Evolutionary conservation across 2,329 filamentous ascomycete species (phyloP), one percentile per base, ranked within the genome.

Genomic region (Hypoxylon sp.): DNA sequence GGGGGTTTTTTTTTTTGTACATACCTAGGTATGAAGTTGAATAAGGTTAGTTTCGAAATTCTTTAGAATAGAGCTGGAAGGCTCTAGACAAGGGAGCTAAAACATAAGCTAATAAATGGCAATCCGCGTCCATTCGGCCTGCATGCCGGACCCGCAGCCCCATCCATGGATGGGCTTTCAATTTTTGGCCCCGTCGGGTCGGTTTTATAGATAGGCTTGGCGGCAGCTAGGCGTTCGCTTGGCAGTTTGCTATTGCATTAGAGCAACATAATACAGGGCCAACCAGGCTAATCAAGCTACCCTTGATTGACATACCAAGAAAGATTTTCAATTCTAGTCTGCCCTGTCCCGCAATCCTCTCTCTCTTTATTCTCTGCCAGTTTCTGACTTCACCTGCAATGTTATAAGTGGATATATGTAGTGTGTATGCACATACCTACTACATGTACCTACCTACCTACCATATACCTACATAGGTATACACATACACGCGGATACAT

Each of bases 261-360:
- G 9, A 13, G 11, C 24, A n/a, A 44, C 44, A 55, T 39, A 37
- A 29, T 48, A 47, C 44, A 24, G 62, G 46, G 53, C 53, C 47
- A 58, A 54, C 42, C 47, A 58, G 47, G 33, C 44, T 51, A 44
- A 39, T 14, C 14, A n/a, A 69, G 66, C 66, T 69, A 69, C 67
- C 67, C 67, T 69, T 55, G 67, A 69, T 69, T 63, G 63, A 59
- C 67, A 63, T 33, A 37, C 54, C 33, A 66, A 63, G 50, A 69
- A 63, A 66, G 54, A 66, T 69, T 66, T 63, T 66, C 67, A 39
- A 51, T 44, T 44, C 11, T 53, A 44, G 48, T 35, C 39, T 29
- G 35, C 31, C 31, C 24, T 42, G 26, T 46, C 22, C 52, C 52
- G 50, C 50, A 50, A 37, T 31, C 54, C 55, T 10, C 35, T 37